Base-by-base conservation (phyloP, 768 basidiomycete species). In the Phlegmacium glaucopus region DNA sequence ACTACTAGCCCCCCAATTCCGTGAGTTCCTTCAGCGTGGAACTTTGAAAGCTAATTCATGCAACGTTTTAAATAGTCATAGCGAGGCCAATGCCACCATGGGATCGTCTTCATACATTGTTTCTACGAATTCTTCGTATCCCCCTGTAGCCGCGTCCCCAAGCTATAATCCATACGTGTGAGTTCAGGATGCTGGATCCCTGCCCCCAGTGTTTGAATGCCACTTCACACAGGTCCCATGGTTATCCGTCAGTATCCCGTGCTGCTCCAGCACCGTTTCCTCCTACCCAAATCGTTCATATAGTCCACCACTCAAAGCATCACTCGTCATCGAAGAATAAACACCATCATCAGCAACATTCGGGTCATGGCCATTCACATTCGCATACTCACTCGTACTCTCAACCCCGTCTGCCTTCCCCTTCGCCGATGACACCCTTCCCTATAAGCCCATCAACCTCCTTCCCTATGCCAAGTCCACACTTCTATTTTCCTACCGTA, bases 1-100 rank as follows among this genome's bases (percentile, higher is more conserved):
- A 37, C 29, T 35, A 9, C 29, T 47, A 69, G 69, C 2, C 63
- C 66, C 38, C 61, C 64, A 4, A 49, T 58, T 26, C 52, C 63
- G 68, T 69, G 47, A 60, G 62, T 59, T 36, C 5, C 38, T 26
- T 36, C 32, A n/a, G n/a, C 44, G 18, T 12, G 17, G 34, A n/a
- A 1, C 30, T 17, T 44, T 7, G n/a, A 17, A 12, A 52, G 25
- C 15, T 16, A 18, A 4, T 22, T 13, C 12, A n/a, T n/a, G n/a
- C n/a, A n/a, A n/a, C n/a, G n/a, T 6, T 11, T 34, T 9, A 16
- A 36, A 45, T 11, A 46, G 47, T 18, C 44, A 49, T 15, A 27
- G 32, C 17, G 30, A 48, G 15, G 39, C 41, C 26, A 43, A 35
- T 36, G 34, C 41, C 26, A 48, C 22, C 15, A 32, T 49, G 17